A percentile compares a stretch with the other conserved stretches of the same genome.
Conservation (phyloP, 1,284 basidiomycete genomes). For the Amylostereum areolatum region DNA sequence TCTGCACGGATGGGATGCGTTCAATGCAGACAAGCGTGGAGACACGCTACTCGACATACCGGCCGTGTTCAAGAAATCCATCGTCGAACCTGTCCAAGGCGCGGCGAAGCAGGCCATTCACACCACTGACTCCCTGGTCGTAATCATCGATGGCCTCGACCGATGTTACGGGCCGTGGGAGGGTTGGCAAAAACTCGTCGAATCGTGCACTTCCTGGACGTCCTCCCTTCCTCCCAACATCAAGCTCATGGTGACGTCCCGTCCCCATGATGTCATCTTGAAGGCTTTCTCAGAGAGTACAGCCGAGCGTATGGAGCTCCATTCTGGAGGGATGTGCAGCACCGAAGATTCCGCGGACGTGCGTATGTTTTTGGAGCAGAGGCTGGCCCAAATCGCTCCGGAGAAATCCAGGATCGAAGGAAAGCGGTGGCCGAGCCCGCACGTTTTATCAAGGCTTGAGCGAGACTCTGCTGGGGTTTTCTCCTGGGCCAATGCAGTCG, state of each 20-base stretch:
- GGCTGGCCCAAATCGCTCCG: constrained; percentile 6
- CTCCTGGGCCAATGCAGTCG: constrained; percentile 4
- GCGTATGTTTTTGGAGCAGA: constrained; percentile 4
- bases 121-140: constrained; percentile 2
- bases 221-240: constrained; percentile 2
- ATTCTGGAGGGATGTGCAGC: constrained; percentile 1
- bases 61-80: constrained; percentile 1
- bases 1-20: not conserved
- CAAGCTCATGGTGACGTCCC: constrained; percentile 12
- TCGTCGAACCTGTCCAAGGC: constrained; percentile 4
- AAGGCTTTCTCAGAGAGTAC: constrained; percentile 3
- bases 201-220: constrained; percentile 4
- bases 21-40: too few species aligned
- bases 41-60: not conserved
- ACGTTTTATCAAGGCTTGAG: not conserved
- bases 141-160: constrained; percentile 8
- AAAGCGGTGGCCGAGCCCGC: not conserved
- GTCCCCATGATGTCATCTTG: constrained; percentile 5
- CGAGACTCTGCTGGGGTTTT: constrained; percentile 3
- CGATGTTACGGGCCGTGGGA: not conserved
- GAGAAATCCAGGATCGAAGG: constrained; percentile 2
- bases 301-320: constrained; percentile 3
- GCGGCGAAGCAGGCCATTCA: not conserved
- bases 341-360: not conserved
- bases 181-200: constrained; percentile 1